phyloP scores from a whole-genome alignment of 805 yeast species.

The Suhomyces prunicola region DNA sequence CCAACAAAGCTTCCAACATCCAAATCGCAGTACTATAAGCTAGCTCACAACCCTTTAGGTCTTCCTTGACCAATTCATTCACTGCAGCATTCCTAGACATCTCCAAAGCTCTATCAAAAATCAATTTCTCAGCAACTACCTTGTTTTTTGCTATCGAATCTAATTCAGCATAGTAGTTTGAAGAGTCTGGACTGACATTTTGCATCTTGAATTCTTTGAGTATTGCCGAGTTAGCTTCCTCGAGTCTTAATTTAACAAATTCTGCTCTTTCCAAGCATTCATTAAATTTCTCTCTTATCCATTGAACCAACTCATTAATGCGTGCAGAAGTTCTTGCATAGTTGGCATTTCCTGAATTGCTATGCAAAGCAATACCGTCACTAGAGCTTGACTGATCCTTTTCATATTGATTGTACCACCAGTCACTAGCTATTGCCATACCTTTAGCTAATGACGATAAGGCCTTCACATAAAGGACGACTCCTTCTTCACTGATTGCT shows the following conservation, averaged over 20 bases:
- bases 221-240: conserved; percentile 44
- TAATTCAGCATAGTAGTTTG: neutral
- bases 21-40: conserved; percentile 90
- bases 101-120: conserved; percentile 91
- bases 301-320: conserved; percentile 75
- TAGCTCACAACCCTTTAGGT: conserved; percentile 73
- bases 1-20: conserved; percentile 89
- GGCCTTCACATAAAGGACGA: conserved; percentile 79
- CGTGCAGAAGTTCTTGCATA: conserved; percentile 26
- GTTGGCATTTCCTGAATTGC: neutral
- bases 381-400: neutral
- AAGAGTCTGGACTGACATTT: neutral
- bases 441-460: conserved; percentile 80
- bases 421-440: conserved; percentile 78
- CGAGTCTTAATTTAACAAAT: conserved; percentile 56
- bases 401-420: conserved; percentile 68
- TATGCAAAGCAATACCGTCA: conserved; percentile 11
- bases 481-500: conserved; percentile 78
- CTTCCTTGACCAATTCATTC: conserved; percentile 74
- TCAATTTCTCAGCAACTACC: conserved; percentile 74
- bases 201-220: conserved; percentile 12
- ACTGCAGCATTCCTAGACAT: conserved; percentile 90
- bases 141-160: conserved; percentile 6
- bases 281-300: conserved; percentile 87
- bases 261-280: conserved; percentile 90